phyloP scores from a whole-genome alignment of 208 protist genomes.

The Trichomonas vaginalis region DNA sequence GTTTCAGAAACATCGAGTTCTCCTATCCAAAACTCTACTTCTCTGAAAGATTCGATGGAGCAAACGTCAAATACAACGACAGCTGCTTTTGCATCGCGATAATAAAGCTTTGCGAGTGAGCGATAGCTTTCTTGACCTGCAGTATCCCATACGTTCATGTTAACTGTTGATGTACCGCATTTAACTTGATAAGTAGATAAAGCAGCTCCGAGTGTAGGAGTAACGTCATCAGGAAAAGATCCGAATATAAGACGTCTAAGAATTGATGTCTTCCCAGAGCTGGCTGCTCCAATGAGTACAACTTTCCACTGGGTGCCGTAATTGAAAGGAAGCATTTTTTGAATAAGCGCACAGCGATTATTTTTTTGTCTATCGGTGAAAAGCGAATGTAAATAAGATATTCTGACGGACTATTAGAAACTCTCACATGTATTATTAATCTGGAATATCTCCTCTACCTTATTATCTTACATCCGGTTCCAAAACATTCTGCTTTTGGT shows the following conservation, averaged over 20 bases:
- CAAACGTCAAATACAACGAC: neutral
- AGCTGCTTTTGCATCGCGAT: neutral
- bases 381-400: no score
- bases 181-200: neutral
- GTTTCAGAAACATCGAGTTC: neutral
- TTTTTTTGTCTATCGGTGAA: no score
- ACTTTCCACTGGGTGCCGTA: neutral
- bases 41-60: neutral
- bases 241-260: neutral
- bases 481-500: no score
- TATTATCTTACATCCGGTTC: no score
- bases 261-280: neutral
- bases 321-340: neutral
- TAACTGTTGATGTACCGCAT: neutral
- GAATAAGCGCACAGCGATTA: no score
- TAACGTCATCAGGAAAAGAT: neutral
- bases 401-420: no score
- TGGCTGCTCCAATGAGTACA: neutral
- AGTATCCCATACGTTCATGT: neutral
- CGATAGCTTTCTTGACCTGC: conserved; percentile 1
- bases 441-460: no score
- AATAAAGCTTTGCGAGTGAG: neutral
- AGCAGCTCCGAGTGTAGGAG: neutral
- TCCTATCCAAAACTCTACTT: neutral
- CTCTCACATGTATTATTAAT: no score